Percentiles rank a stretch among this genome's conserved stretches.
phyloP scores from a whole-genome alignment of 2,329 filamentous ascomycete genomes.

The Fusarium bulbicola region DNA sequence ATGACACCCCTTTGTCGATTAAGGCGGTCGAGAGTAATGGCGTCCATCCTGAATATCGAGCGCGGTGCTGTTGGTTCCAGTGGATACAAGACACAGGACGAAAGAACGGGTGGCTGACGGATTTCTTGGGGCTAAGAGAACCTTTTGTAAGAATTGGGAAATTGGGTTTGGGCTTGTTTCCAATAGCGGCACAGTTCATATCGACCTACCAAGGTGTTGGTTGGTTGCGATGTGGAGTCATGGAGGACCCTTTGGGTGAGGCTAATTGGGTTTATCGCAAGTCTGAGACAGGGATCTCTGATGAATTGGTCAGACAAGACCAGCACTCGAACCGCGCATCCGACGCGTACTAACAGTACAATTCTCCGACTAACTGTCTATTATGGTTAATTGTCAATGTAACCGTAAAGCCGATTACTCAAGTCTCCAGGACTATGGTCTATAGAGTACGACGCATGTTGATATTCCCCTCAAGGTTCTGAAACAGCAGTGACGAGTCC shows the following conservation, averaged over 20 bases:
- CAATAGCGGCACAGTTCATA: background rate
- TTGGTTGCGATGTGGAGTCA: background rate
- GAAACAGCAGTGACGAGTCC: background rate
- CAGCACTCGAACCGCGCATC: background rate
- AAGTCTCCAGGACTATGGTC: background rate
- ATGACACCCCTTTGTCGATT: background rate
- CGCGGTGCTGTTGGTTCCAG: background rate
- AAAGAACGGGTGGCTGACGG: background rate
- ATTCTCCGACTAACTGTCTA: background rate
- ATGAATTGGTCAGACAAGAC: background rate
- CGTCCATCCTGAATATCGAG: background rate
- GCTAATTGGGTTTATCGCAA: background rate
- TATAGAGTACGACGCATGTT: background rate
- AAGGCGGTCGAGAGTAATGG: background rate
- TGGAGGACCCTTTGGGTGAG: background rate
- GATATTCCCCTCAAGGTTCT: background rate
- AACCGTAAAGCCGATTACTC: rapidly evolving
- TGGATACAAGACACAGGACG: background rate
- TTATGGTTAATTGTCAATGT: background rate
- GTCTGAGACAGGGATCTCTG: background rate
- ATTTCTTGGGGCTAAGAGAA: background rate
- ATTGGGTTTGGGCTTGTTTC: background rate
- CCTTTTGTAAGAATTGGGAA: background rate
- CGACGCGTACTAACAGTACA: background rate
- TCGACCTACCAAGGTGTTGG: background rate